Evolutionary conservation across 1,284 basidiomycete genomes (phyloP).

Genomic region (Trichosporon coremiiforme): DNA sequence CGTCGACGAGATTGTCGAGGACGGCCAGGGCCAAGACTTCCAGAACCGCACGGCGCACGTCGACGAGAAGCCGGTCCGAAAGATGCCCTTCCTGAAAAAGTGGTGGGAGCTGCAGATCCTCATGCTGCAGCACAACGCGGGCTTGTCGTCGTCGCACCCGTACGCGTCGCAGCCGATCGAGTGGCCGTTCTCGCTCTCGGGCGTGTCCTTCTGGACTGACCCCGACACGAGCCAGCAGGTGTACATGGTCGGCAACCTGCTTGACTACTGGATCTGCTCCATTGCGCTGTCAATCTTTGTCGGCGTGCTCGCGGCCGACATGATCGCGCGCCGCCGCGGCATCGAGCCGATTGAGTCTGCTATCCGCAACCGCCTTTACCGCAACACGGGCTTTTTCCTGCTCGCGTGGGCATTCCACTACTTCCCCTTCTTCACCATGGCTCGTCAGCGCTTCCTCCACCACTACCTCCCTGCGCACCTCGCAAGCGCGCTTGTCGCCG

Average conservation of each 20-base stretch:
- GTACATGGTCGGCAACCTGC: constrained; percentile 90
- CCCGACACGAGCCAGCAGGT: constrained; percentile 84
- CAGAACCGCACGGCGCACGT: constrained; percentile 62
- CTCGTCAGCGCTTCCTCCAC: constrained; percentile 93
- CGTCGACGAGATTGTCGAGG: constrained; percentile 76
- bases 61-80: constrained; percentile 70
- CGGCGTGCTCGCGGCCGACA: constrained; percentile 85
- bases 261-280: constrained; percentile 93
- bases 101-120: constrained; percentile 89
- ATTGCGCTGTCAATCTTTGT: constrained; percentile 82
- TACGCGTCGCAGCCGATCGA: constrained; percentile 93
- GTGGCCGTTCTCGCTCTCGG: constrained; percentile 94
- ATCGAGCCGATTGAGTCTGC: constrained; percentile 88
- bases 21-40: constrained; percentile 66
- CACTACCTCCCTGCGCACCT: constrained; percentile 97
- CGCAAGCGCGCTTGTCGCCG: constrained; percentile 86
- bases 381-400: constrained; percentile 93
- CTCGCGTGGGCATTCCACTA: constrained; percentile 95
- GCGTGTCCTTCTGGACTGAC: constrained; percentile 98
- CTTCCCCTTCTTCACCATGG: constrained; percentile 97
- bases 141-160: constrained; percentile 89
- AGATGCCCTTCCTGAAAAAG: constrained; percentile 90
- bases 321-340: constrained; percentile 81
- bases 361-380: constrained; percentile 87
- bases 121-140: constrained; percentile 98